These are phyloP conservation scores for Spathaspora sp. DNA, from an alignment of 1,139 yeast species.

Conservation along the genomic window DNA sequence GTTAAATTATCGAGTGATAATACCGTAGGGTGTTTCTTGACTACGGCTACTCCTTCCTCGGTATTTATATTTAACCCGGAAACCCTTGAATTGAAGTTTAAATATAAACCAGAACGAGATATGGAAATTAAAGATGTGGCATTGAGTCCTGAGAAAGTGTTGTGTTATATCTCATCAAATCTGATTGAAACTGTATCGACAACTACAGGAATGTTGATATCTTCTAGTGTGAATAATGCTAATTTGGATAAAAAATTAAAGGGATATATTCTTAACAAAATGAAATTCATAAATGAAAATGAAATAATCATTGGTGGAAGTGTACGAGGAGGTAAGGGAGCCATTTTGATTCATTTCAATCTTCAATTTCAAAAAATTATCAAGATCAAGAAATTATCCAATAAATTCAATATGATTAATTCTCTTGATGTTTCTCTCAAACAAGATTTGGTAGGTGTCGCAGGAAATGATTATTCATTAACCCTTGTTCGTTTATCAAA, in stretches of 20 bases:
- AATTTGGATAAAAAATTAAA: constrained; percentile 26
- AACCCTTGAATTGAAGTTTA: constrained; percentile 39
- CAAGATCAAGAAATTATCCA: constrained; percentile 45
- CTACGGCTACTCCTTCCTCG: constrained; percentile 59
- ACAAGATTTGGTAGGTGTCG: constrained; percentile 60
- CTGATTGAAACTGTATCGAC: constrained; percentile 55
- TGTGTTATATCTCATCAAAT: constrained; percentile 57
- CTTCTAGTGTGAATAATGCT: constrained; percentile 26
- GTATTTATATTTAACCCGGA: constrained; percentile 60
- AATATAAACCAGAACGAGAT: constrained; percentile 17
- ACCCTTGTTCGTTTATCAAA: constrained; percentile 51
- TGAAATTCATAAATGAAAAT: constrained; percentile 55
- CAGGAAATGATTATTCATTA: constrained; percentile 75
- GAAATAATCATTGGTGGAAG: constrained; percentile 59
- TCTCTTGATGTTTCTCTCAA: constrained; percentile 56
- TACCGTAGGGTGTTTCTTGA: constrained; percentile 59
- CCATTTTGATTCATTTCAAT: constrained; percentile 42
- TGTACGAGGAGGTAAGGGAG: constrained; percentile 39
- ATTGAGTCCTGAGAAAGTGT: constrained; percentile 40
- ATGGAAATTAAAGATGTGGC: constrained; percentile 29
- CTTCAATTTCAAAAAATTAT: constrained; percentile 42
- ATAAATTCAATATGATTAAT: constrained; percentile 63
- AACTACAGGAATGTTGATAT: constrained; percentile 40
- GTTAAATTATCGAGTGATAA: constrained; percentile 54
- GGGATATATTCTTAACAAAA: constrained; percentile 50